phyloP scores from a whole-genome alignment of 805 yeast species.

The Cephaloascus albidus region DNA sequence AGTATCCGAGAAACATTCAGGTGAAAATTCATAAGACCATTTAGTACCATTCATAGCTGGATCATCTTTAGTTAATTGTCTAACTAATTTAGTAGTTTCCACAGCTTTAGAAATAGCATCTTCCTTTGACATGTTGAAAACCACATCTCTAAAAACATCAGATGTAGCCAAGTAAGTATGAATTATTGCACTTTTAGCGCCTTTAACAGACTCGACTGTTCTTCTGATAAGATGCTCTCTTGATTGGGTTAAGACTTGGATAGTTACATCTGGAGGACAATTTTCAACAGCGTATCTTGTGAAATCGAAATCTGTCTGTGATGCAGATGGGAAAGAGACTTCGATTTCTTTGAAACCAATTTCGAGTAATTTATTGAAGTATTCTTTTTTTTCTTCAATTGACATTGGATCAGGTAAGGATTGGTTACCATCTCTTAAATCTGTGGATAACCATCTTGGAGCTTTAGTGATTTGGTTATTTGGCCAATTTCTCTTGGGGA shows the following conservation, averaged over 20 bases:
- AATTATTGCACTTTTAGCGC: constrained; percentile 64
- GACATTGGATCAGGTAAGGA: constrained; percentile 80
- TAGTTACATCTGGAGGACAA: constrained; percentile 66
- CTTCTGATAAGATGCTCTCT: constrained; percentile 66
- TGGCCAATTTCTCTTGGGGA: constrained; percentile 69
- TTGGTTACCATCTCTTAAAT: constrained; percentile 75
- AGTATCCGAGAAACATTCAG: constrained; percentile 71
- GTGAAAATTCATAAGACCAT: constrained; percentile 71
- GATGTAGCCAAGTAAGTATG: constrained; percentile 73
- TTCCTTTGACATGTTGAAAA: constrained; percentile 60
- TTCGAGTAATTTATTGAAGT: constrained; percentile 62
- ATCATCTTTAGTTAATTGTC: constrained; percentile 66
- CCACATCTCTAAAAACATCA: constrained; percentile 67
- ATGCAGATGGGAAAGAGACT: constrained; percentile 74
- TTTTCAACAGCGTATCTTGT: constrained; percentile 72
- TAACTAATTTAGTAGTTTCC: constrained; percentile 59
- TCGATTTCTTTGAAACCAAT: constrained; percentile 77
- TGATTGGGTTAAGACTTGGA: constrained; percentile 71
- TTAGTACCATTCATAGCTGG: constrained; percentile 52
- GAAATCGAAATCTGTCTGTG: constrained; percentile 76
- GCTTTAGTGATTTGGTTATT: constrained; percentile 54
- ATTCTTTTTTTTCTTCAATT: constrained; percentile 62
- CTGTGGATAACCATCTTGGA: constrained; percentile 77
- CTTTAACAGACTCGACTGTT: constrained; percentile 64
- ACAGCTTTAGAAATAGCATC: constrained; percentile 64